Base-by-base conservation (phyloP, 2,329 filamentous ascomycete genomes). In the Colletotrichum sp. region DNA sequence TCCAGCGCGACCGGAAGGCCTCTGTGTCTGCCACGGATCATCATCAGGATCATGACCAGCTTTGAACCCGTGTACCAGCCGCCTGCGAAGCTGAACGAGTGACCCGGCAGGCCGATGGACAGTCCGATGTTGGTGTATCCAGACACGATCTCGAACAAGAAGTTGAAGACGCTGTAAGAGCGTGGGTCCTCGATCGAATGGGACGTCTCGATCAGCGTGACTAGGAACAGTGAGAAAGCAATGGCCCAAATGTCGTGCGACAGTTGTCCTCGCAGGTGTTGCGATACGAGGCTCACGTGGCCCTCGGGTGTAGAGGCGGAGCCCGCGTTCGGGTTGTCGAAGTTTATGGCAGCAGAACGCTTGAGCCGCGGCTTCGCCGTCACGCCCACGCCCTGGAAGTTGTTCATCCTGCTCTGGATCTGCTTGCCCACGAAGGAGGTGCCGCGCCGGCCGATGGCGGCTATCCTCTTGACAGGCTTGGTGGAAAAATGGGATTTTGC, bases 181-280 rank as follows among this genome's bases (percentile, higher is more conserved):
- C 83, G 82, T 0, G 91, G 90, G 71, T 91, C 87, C 8, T 81
- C 79, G 3, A 87, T 83, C 70, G 90, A 92, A 71, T 91, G 88
- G 8, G 84, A 82, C 4, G 89, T 90, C 81, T 94, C 92, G 64
- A 93, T 91, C 59, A 91, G 87, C 64, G 88, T 87, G 72, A 94
- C 91, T 39, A 92, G 81, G 71, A 93, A 86, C 10, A 93, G 87
- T 3, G 91, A 90, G 0, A 93, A 82, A 4, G 91, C 89, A 16
- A 94, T 89, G 85, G 89, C 92, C 92, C 92, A 94, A n/a, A 94
- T 85, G 80, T 94, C 93, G 81, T 94, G 91, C 39, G 91, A 90
- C 6, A 94, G 87, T 80, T 94, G 92, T 8, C 89, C 89, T 18
- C 91, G 89, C 26, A 93, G 85, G 80, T 93, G 91, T 76, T 90